Conservation (phyloP, 164 flowering plant species). For the Magnolia sinica region DNA sequence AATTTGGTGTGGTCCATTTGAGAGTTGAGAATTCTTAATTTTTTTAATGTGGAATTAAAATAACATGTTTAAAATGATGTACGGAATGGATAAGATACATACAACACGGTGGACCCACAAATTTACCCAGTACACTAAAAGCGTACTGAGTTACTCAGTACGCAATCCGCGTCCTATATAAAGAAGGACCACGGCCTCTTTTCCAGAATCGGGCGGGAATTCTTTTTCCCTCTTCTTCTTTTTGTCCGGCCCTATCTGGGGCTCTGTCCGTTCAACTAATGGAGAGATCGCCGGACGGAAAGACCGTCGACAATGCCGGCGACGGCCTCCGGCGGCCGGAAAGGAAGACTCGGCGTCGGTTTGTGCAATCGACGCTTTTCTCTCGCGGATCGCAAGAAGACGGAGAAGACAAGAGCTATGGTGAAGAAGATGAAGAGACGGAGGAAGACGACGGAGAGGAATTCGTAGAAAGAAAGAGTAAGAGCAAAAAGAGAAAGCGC, state of each 20-base stretch:
- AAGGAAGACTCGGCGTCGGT: slow-evolving; percentile 33
- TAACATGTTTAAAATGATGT: too few species aligned
- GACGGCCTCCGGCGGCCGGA: slow-evolving; percentile 2
- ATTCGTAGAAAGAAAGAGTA: slow-evolving; percentile 35
- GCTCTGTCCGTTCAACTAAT: slow-evolving; percentile 8
- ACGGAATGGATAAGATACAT: too few species aligned
- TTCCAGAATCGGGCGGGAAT: not conserved
- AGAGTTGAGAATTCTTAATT: too few species aligned
- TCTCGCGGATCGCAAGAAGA: slow-evolving; percentile 26
- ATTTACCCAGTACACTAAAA: too few species aligned
- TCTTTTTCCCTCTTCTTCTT: not conserved
- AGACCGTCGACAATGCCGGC: slow-evolving; percentile 1
- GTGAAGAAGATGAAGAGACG: slow-evolving; percentile 21
- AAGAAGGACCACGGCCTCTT: not conserved
- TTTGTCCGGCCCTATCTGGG: not conserved
- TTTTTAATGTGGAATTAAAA: too few species aligned
- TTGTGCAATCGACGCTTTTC: slow-evolving; percentile 56
- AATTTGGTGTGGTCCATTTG: too few species aligned
- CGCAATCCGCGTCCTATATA: too few species aligned
- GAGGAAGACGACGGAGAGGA: slow-evolving; percentile 28
- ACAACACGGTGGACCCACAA: too few species aligned
- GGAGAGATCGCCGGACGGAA: slow-evolving; percentile 26
- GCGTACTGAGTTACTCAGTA: too few species aligned
- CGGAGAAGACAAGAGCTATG: slow-evolving; percentile 3
- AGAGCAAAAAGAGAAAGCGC: slow-evolving; percentile 32